Conservation (phyloP, 257 asterid genomes). For the Solanum paucissectum region DNA sequence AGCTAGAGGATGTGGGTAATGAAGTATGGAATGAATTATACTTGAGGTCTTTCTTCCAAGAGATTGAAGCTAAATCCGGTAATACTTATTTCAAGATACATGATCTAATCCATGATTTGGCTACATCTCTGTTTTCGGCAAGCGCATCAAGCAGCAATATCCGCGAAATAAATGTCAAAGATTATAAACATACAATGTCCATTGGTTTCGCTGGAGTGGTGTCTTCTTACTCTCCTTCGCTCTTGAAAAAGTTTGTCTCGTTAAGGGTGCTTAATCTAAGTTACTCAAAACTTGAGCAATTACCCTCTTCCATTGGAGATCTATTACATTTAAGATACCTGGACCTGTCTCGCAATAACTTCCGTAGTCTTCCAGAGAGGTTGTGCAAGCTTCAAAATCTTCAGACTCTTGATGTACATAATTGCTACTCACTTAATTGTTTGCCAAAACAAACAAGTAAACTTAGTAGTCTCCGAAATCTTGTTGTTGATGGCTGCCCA, state of each 20-base stretch:
- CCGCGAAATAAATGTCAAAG: background rate
- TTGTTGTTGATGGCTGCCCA: background rate
- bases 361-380: background rate
- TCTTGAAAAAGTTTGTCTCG: background rate
- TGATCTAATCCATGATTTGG: slow-evolving; percentile 17
- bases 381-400: slow-evolving; percentile 8
- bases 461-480: slow-evolving; percentile 10
- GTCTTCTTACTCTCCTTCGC: background rate
- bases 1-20: slow-evolving; percentile 17
- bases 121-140: background rate
- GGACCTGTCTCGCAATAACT: background rate
- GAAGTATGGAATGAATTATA: slow-evolving; percentile 16
- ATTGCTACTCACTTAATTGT: background rate
- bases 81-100: slow-evolving; percentile 3
- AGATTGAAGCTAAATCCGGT: background rate
- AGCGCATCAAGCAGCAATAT: background rate
- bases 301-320: background rate
- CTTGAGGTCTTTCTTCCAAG: slow-evolving; percentile 10
- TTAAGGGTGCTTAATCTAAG: slow-evolving; percentile 5
- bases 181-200: background rate
- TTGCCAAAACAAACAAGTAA: slow-evolving; percentile 2
- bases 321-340: slow-evolving; percentile 5
- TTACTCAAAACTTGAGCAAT: background rate
- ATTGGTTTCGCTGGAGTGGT: background rate
- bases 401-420: slow-evolving; percentile 1